These are phyloP conservation scores for Hansfordia pulvinata DNA, from an alignment of 2,329 filamentous ascomycete species.

Conservation along the genomic window DNA sequence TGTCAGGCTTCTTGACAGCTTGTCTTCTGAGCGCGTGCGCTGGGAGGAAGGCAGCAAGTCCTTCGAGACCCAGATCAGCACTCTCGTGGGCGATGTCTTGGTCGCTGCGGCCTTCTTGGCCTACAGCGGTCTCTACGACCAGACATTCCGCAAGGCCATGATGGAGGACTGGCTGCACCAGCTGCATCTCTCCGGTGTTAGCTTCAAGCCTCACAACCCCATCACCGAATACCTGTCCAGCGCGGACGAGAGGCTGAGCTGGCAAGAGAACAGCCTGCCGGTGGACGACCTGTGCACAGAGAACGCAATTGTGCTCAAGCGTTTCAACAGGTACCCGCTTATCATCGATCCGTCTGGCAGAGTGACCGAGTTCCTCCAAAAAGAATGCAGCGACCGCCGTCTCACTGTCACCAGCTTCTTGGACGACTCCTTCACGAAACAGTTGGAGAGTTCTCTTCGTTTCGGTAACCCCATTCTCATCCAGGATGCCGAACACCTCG, in stretches of 20 bases:
- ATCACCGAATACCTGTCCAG: slow-evolving; percentile 94
- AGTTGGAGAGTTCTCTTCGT: slow-evolving; percentile 88
- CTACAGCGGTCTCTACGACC: slow-evolving; percentile 93
- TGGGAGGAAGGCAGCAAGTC: slow-evolving; percentile 98
- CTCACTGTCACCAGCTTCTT: slow-evolving; percentile 96
- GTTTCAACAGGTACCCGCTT: slow-evolving; percentile 95
- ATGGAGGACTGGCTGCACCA: slow-evolving; percentile 96
- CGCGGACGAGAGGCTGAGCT: slow-evolving; percentile 84
- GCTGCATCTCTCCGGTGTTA: slow-evolving; percentile 81
- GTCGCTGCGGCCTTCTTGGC: slow-evolving; percentile 95
- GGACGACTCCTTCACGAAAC: slow-evolving; percentile 95
- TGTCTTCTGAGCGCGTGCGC: slow-evolving; percentile 82
- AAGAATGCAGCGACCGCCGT: slow-evolving; percentile 84
- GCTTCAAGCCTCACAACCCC: slow-evolving; percentile 86
- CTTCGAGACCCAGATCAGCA: slow-evolving; percentile 95
- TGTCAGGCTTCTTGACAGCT: slow-evolving; percentile 82
- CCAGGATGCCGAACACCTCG: slow-evolving; percentile 92
- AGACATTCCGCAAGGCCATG: slow-evolving; percentile 96
- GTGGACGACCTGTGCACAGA: slow-evolving; percentile 97
- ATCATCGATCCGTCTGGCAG: slow-evolving; percentile 97
- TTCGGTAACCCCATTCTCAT: slow-evolving; percentile 98
- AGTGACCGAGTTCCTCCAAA: slow-evolving; percentile 88
- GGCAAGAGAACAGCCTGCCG: slow-evolving; percentile 88
- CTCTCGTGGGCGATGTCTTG: slow-evolving; percentile 87
- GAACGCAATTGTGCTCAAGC: slow-evolving; percentile 92